phyloP scores from a whole-genome alignment of 1,139 yeast species.

The Kodamaea derodonti region DNA sequence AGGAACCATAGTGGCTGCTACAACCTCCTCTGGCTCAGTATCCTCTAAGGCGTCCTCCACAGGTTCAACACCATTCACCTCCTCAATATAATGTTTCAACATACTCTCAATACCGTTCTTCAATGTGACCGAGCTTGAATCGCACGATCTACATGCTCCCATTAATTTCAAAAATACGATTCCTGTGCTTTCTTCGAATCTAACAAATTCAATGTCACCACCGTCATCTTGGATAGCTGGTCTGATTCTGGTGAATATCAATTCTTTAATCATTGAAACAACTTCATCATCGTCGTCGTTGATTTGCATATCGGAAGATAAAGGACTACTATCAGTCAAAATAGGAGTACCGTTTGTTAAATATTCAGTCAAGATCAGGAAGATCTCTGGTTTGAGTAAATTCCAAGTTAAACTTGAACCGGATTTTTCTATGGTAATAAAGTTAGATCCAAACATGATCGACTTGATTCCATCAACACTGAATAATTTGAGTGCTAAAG shows the following conservation, averaged over 20 bases:
- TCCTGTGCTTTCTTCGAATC: constrained; percentile 59
- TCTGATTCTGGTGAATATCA: constrained; percentile 88
- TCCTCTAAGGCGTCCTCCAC: constrained; percentile 29
- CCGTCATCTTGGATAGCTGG: constrained; percentile 93
- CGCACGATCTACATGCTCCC: constrained; percentile 81
- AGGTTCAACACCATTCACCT: constrained; percentile 66
- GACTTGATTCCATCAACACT: constrained; percentile 50
- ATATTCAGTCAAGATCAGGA: constrained; percentile 78
- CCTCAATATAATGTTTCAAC: constrained; percentile 78
- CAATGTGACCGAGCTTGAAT: constrained; percentile 69
- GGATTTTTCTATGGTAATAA: constrained; percentile 80
- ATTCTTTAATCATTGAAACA: constrained; percentile 87
- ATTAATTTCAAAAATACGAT: constrained; percentile 62
- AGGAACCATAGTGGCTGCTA: constrained; percentile 27
- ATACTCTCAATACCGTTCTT: constrained; percentile 79
- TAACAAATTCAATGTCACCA: constrained; percentile 74
- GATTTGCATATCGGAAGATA: constrained; percentile 37
- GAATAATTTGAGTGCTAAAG: constrained; percentile 51
- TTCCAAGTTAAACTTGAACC: constrained; percentile 59
- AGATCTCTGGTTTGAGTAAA: constrained; percentile 81
- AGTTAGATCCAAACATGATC: constrained; percentile 55
- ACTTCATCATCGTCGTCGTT: constrained; percentile 71
- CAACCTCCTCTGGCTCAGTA: constrained; percentile 21
- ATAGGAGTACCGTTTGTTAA: constrained; percentile 73
- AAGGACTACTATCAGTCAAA: constrained; percentile 29